Evolutionary conservation across 2,329 filamentous ascomycete genomes (phyloP), one percentile per base, ranked within the genome.

Genomic region (Fusarium circinatum): DNA sequence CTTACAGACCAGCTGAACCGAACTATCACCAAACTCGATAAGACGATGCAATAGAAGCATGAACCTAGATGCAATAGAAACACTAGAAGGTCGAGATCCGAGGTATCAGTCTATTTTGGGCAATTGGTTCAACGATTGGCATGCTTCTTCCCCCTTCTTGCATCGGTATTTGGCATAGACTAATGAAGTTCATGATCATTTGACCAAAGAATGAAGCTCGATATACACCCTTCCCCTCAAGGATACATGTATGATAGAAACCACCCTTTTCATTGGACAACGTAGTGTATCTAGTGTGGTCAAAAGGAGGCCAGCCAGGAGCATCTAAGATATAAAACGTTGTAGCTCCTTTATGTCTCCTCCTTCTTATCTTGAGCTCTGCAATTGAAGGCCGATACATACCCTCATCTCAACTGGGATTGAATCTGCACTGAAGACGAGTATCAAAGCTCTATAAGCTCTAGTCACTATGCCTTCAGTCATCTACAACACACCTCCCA

Each of bases 401-500:
- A 56, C n/a, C 56, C 8, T 17, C 36, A 26, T 30, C 32, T 56
- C 22, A 24, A 26, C 7, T 30, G 24, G 18, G 24, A 42, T 20
- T 24, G 15, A 5, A n/a, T 39, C 26, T 18, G 9, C 34, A 20
- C 47, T 7, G 8, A 4, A 12, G 5, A n/a, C 24, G 4, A 20
- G 20, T n/a, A 48, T 26, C 36, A 10, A 20, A n/a, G 18, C 13
- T 30, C 12, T 22, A 10, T 18, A 26, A 9, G 11, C 20, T 38
- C 20, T 7, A 26, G 12, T 45, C 32, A 62, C 18, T 45, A 66
- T 74, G 66, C 34, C 66, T 47, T 41, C 66, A 28, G 51, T 57
- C 15, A 32, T 60, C n/a, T 47, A 42, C 39, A 22, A 51, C 4
- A 54, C 55, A 24, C 55, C 54, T 5, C 12, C 47, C 28, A 18